Evolutionary conservation across 495 filamentous ascomycete species (phyloP), one percentile per base, ranked within the genome.

Genomic region (Aspergillus cavernicola): DNA sequence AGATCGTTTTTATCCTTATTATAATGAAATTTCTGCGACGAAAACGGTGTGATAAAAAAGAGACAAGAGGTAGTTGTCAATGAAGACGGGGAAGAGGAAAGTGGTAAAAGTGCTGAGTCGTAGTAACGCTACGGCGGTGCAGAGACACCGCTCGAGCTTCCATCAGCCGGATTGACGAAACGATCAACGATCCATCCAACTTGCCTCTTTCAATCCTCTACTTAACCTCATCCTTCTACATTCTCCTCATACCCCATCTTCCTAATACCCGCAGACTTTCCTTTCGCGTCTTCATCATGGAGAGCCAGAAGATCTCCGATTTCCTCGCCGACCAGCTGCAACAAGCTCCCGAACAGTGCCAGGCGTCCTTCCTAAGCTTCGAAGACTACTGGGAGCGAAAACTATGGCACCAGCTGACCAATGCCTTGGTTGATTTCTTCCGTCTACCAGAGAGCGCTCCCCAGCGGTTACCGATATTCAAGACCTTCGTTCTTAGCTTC

Each of bases 311-410:
- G 59, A 90, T 99, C 69, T 79, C 90, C 65, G 88, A 96, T 72
- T 92, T 96, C 77, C 86, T 99, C 52, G 81, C 80, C 51, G 86
- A 92, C 52, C 89, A 93, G 78, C 88, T 92, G 67, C 83, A 86
- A 62, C 72, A 80, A 67, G 87, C 91, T 64, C 89, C 92, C 50
- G 86, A 88, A 51, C 87, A 95, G 64, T 81, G 93, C 46, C 92
- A 97, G 70, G 79, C 84, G 62, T 81, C 86, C 61, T 90, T 96
- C 73, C 82, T 97, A 58, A 85, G 85, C 55, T 96, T 97, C 57
- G 93, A 99, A 81, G 90, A 96, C 68, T 88, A 81, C 70, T 97
- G 93, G 95, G 93, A 99, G 76, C 87, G 93, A 55, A 95, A 95
- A 75, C 81, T 99, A 73, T 99, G 93, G 93, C 95, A 99, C 73